Percentiles rank a stretch among this genome's conserved stretches.
Conservation (phyloP, 2,329 filamentous ascomycete species). For the Botrytis pseudocinerea region DNA sequence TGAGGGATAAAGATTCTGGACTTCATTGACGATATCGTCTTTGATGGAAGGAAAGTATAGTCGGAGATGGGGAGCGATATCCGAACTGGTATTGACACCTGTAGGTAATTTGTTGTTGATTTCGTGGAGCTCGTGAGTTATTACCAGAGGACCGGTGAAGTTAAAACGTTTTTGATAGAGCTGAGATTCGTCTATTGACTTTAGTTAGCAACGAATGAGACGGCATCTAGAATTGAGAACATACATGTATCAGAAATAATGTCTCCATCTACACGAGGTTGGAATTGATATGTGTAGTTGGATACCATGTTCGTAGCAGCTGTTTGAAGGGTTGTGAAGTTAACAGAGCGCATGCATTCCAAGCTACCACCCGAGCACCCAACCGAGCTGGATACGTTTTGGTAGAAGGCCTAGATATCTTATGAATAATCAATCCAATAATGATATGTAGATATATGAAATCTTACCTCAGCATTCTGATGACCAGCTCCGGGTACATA, state of each 20-base stretch:
- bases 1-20: slow-evolving; percentile 41
- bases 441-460: not conserved
- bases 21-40: slow-evolving; percentile 40
- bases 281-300: slow-evolving; percentile 41
- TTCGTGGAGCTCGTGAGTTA: slow-evolving; percentile 43
- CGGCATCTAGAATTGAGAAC: not conserved
- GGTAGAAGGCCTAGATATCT: slow-evolving; percentile 35
- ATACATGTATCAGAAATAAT: slow-evolving; percentile 40
- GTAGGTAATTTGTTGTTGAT: slow-evolving; percentile 38
- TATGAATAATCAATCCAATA: not conserved
- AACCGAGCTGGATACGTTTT: slow-evolving; percentile 41
- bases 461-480: not conserved
- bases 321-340: slow-evolving; percentile 39
- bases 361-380: slow-evolving; percentile 39
- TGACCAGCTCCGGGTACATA: slow-evolving; percentile 38
- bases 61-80: slow-evolving; percentile 40
- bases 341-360: slow-evolving; percentile 39
- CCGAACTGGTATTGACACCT: slow-evolving; percentile 41
- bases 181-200: slow-evolving; percentile 40
- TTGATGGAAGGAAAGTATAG: slow-evolving; percentile 43
- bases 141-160: slow-evolving; percentile 42
- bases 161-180: slow-evolving; percentile 44
- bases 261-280: slow-evolving; percentile 44
- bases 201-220: not conserved
- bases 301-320: slow-evolving; percentile 36